Conservation (phyloP, 768 basidiomycete species). For the Fomitopsis serialis region DNA sequence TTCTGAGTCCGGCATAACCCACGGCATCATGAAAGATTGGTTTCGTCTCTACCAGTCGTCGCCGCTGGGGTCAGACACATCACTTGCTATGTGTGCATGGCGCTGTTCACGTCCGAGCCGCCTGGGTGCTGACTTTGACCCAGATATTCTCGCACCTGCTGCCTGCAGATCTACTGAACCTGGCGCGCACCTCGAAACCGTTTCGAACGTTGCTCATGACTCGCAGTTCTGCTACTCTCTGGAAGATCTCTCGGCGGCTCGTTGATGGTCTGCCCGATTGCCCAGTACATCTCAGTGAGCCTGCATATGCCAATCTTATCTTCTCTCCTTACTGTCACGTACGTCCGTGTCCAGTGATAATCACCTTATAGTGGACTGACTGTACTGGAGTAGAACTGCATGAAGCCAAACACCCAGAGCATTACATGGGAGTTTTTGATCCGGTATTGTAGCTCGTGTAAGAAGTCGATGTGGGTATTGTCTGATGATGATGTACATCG, state of each 20-base stretch:
- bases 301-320: slow-evolving; percentile 31
- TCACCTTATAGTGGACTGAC: too few species aligned
- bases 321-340: slow-evolving; percentile 32
- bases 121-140: slow-evolving; percentile 15
- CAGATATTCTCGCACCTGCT: slow-evolving; percentile 34
- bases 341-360: too few species aligned
- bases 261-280: slow-evolving; percentile 16
- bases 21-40: too few species aligned
- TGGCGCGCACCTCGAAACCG: slow-evolving; percentile 31
- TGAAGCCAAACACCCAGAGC: slow-evolving; percentile 1
- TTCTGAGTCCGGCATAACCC: too few species aligned
- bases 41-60: too few species aligned
- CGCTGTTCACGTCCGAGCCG: too few species aligned
- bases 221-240: slow-evolving; percentile 20
- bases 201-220: slow-evolving; percentile 30
- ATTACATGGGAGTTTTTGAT: neutral
- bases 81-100: too few species aligned
- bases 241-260: slow-evolving; percentile 29
- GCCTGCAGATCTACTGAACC: slow-evolving; percentile 36
- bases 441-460: neutral
- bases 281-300: slow-evolving; percentile 26
- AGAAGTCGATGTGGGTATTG: neutral
- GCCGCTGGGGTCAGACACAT: too few species aligned
- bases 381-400: slow-evolving; percentile 4
- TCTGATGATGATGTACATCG: too few species aligned